Base-by-base conservation (phyloP, 352 stramenopile genomes). In the Globisporangium orthogonon region DNA sequence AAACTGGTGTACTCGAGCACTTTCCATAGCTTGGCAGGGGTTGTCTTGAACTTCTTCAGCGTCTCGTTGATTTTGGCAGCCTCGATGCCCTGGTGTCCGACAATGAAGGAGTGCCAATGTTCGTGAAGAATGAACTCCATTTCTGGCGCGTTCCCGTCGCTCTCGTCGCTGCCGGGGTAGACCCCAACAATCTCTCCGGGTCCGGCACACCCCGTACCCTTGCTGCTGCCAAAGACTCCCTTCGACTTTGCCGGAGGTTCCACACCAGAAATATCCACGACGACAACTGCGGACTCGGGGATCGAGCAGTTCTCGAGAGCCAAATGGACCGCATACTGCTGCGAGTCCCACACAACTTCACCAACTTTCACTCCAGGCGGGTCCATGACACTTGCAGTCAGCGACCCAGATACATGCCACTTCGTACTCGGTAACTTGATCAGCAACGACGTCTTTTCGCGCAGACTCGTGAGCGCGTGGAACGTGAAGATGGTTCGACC, bases 41-140 rank as follows among this genome's bases (percentile, higher is more conserved):
- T 77, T 0, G 71, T 82, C 29, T 80, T 69, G 48, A 86, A 83
- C 15, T 64, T 58, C 46, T 75, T 76, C 5, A 86, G 61, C 7
- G 73, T 81, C 9, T 76, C 60, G 23, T 67, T 63, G 4, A 86
- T 58, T 28, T 82, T 79, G 1, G 53, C 59, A 10, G 62, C 56
- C 10, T 79, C 71, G n/a, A 83, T 61, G n/a, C 61, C 72, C 18
- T 81, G 60, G 53, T 79, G 69, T 0, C 67, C 70, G 4, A 73
- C 65, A n/a, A 86, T 49, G 44, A 80, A 83, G 7, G 70, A 82
- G 23, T 83, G 66, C 76, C 73, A 84, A 37, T 84, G 69, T 7
- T 86, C 71, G 33, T 84, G 67, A 0, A 83, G 62, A 29, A 73
- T 65, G 48, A 86, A 66, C 46, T 71, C 59, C 50, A 84, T 66